phyloP scores from a whole-genome alignment of 352 stramenopile species.

The Ochromonadaceae sp. region DNA sequence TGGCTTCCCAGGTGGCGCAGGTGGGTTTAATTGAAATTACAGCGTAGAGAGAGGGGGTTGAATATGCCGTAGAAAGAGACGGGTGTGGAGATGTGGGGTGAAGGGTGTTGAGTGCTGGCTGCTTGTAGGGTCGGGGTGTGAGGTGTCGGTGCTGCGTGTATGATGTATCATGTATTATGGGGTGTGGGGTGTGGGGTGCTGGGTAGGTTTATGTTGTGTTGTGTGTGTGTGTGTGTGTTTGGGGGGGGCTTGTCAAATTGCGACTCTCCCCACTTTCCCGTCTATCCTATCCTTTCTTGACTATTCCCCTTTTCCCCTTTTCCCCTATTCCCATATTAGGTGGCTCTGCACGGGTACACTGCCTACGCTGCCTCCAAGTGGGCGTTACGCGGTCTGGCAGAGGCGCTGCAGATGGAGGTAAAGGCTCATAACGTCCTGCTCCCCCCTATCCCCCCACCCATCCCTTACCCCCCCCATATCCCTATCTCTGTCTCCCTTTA shows the following conservation, averaged over 20 bases:
- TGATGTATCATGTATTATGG: too few relatives aligned
- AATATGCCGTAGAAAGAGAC: not conserved
- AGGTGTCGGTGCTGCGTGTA: too few relatives aligned
- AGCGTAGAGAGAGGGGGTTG: too few relatives aligned
- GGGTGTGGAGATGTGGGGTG: not conserved
- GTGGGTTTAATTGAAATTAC: not conserved
- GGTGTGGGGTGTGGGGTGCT: too few relatives aligned
- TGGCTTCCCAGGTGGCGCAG: constrained; percentile 25
- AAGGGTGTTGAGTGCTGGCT: not conserved
- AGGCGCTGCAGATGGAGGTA: constrained; percentile 59
- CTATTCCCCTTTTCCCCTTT: constrained; percentile 1
- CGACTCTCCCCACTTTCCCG: too few relatives aligned
- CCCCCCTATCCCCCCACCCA: too few relatives aligned
- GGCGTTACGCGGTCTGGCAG: constrained; percentile 67
- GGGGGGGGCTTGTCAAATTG: too few relatives aligned
- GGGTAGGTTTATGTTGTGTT: too few relatives aligned
- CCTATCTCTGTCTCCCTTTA: not conserved
- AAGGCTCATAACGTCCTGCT: constrained; percentile 21
- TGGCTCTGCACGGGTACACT: constrained; percentile 60
- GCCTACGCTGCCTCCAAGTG: constrained; percentile 69
- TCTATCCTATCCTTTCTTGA: too few relatives aligned
- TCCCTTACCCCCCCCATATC: too few relatives aligned
- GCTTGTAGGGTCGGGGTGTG: not conserved
- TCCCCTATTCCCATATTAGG: constrained; percentile 24
- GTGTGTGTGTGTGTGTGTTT: too few relatives aligned